Evolutionary conservation across 768 basidiomycete genomes (phyloP).

Genomic region (Mycena metata): DNA sequence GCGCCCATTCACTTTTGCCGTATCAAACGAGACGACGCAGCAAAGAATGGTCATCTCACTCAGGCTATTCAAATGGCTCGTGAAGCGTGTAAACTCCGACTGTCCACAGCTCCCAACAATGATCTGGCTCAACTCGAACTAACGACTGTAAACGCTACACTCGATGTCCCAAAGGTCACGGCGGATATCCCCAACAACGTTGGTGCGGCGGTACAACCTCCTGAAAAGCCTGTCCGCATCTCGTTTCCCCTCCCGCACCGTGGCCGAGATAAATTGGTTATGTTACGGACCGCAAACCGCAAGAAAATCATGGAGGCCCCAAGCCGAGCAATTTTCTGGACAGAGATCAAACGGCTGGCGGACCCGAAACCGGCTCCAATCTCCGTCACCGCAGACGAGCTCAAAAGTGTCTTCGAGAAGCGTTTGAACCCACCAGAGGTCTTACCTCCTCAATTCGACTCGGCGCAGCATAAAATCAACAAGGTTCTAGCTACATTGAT

Average conservation of each 20-base stretch:
- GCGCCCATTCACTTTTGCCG: neutral
- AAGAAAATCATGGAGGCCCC: neutral
- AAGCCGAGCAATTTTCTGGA: neutral
- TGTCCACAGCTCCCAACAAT: no score
- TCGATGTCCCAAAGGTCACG: neutral
- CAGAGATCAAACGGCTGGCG: neutral
- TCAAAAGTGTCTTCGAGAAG: neutral
- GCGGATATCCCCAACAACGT: neutral
- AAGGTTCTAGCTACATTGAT: neutral
- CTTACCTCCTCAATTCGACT: neutral
- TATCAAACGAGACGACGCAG: neutral
- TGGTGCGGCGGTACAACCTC: neutral
- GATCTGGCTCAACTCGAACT: neutral
- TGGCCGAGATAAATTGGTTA: neutral
- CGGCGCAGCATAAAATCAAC: neutral
- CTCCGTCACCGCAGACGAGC: neutral
- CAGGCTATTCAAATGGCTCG: neutral
- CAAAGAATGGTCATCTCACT: neutral
- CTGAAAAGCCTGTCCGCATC: no score
- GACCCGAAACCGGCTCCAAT: neutral
- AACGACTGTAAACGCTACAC: no score
- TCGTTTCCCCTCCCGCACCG: neutral
- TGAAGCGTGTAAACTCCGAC: no score
- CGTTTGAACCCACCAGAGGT: neutral
- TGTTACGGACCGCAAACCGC: neutral